phyloP scores from a whole-genome alignment of 805 yeast species.

The Monosporozyma yasuniensis region DNA sequence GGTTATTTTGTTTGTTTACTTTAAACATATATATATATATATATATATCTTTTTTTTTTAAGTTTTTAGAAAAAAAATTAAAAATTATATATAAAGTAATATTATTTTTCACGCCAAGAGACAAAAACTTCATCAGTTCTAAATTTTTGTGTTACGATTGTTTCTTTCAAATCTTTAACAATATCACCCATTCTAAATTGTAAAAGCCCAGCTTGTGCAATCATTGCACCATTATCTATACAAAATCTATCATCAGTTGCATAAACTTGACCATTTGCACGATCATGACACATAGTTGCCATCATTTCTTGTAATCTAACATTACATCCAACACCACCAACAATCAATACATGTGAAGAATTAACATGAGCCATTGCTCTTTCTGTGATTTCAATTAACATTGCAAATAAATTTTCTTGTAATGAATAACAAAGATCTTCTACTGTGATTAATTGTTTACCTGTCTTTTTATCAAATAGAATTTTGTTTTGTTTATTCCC shows the following conservation, averaged over 20 bases:
- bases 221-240: conserved; percentile 97
- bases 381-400: conserved; percentile 96
- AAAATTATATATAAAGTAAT: neutral
- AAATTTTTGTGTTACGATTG: conserved; percentile 88
- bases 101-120: conserved; percentile 63
- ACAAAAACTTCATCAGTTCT: conserved; percentile 91
- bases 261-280: conserved; percentile 72
- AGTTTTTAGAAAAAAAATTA: neutral
- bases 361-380: conserved; percentile 97
- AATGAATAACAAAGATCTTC: conserved; percentile 89
- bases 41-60: neutral
- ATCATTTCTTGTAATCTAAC: conserved; percentile 90
- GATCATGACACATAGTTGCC: conserved; percentile 85
- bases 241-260: conserved; percentile 97
- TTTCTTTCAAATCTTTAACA: conserved; percentile 46
- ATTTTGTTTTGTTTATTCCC: conserved; percentile 33
- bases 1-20: neutral
- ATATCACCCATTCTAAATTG: conserved; percentile 73
- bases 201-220: conserved; percentile 92
- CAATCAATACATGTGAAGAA: conserved; percentile 80
- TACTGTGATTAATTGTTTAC: conserved; percentile 48
- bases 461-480: conserved; percentile 32
- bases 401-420: conserved; percentile 87
- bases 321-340: conserved; percentile 98
- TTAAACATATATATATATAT: neutral